These are phyloP conservation scores for Stagonosporopsis tanaceti DNA, from an alignment of 2,329 filamentous ascomycete species.

Conservation along the genomic window DNA sequence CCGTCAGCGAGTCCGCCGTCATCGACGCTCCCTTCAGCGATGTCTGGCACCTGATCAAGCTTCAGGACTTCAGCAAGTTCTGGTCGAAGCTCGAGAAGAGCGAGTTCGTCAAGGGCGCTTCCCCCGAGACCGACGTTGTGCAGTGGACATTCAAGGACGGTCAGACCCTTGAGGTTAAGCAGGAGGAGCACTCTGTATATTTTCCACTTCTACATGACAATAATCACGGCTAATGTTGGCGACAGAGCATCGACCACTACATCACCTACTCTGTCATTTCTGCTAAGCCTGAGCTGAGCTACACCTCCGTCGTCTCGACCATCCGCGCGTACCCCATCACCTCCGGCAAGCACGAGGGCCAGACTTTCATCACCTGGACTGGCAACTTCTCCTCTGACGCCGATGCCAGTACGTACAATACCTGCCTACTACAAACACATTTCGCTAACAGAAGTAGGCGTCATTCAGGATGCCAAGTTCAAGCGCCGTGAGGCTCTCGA, in stretches of 20 bases:
- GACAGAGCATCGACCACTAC: conserved; percentile 73
- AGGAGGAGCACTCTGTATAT: conserved; percentile 75
- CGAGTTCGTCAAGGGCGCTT: conserved; percentile 69
- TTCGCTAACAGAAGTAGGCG: conserved; percentile 56
- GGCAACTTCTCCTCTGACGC: conserved; percentile 75
- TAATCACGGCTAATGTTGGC: background rate
- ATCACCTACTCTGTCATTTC: conserved; percentile 78
- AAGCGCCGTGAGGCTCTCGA: conserved; percentile 76
- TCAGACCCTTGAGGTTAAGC: conserved; percentile 73
- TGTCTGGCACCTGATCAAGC: conserved; percentile 80
- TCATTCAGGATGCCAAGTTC: conserved; percentile 78
- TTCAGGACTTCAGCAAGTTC: conserved; percentile 72
- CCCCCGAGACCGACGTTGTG: conserved; percentile 71
- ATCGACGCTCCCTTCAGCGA: conserved; percentile 71
- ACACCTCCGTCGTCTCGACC: conserved; percentile 72
- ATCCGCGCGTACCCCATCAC: conserved; percentile 72
- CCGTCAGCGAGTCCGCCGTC: conserved; percentile 71
- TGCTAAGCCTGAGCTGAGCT: conserved; percentile 69
- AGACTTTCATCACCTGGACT: conserved; percentile 74
- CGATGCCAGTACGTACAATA: conserved; percentile 66
- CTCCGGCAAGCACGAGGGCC: conserved; percentile 69
- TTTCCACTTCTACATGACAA: background rate
- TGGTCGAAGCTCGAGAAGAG: conserved; percentile 69
- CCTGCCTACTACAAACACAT: no score
- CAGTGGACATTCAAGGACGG: conserved; percentile 77